phyloP scores from a whole-genome alignment of 2,329 filamentous ascomycete genomes.

The Sclerotinia sclerotiorum region DNA sequence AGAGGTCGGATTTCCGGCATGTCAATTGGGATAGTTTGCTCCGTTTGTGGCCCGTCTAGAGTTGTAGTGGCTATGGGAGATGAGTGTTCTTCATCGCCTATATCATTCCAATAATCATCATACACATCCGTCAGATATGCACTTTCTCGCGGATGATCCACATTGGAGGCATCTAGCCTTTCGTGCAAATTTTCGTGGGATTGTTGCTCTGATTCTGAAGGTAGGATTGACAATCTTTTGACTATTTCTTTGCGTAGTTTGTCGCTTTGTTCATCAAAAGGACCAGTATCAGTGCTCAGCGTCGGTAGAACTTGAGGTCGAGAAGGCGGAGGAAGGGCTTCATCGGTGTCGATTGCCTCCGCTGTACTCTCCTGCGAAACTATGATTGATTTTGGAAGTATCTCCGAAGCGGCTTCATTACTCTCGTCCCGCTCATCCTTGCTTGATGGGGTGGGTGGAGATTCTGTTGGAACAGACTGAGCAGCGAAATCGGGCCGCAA shows the following conservation, averaged over 20 bases:
- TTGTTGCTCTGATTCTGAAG: slow-evolving; percentile 32
- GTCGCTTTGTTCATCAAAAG: slow-evolving; percentile 62
- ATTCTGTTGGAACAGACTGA: slow-evolving; percentile 39
- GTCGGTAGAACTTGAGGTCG: slow-evolving; percentile 29
- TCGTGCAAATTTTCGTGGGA: slow-evolving; percentile 24
- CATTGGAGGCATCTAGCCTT: not conserved
- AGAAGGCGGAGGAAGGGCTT: slow-evolving; percentile 7
- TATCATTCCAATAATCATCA: slow-evolving; percentile 63
- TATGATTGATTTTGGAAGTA: too few species aligned
- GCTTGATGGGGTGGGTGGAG: slow-evolving; percentile 48
- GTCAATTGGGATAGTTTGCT: slow-evolving; percentile 35
- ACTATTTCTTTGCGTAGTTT: slow-evolving; percentile 73
- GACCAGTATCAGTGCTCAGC: slow-evolving; percentile 30
- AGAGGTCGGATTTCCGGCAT: slow-evolving; percentile 31
- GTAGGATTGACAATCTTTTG: slow-evolving; percentile 60
- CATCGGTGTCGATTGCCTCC: not conserved
- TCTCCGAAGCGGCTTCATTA: not conserved
- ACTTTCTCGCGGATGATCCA: slow-evolving; percentile 51
- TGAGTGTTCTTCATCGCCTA: slow-evolving; percentile 42
- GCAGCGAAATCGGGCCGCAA: slow-evolving; percentile 32
- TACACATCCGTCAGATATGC: slow-evolving; percentile 65
- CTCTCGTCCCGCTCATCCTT: slow-evolving; percentile 42
- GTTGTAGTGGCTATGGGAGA: slow-evolving; percentile 16
- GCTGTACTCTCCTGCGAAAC: not conserved
- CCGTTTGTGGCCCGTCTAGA: not conserved